Conservation (phyloP, 106 monocot species). For the Dioscorea alata region DNA sequence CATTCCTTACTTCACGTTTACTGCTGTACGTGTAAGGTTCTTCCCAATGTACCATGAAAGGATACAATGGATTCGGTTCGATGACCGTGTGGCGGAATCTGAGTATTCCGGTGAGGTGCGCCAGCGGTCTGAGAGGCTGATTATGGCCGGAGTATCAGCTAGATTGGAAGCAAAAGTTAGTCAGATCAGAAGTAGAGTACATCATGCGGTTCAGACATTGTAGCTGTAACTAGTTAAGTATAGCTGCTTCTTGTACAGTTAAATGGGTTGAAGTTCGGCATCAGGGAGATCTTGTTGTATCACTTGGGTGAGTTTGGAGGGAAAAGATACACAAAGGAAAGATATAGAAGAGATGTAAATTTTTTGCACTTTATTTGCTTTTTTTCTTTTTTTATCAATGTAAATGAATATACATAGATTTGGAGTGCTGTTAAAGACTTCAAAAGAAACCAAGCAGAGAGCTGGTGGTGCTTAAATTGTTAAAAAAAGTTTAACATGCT, state of each 20-base stretch:
- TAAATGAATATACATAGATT: too few relatives aligned
- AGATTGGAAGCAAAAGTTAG: conserved; percentile 62
- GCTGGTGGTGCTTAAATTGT: too few relatives aligned
- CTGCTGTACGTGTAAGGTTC: conserved; percentile 61
- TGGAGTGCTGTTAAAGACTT: too few relatives aligned
- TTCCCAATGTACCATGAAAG: conserved; percentile 90
- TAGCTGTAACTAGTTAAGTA: background rate
- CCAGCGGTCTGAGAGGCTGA: conserved; percentile 53
- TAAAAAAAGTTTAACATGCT: too few relatives aligned
- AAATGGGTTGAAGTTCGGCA: background rate
- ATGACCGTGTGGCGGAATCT: background rate
- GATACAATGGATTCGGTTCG: conserved; percentile 76
- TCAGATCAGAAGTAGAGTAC: conserved; percentile 18
- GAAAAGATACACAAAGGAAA: background rate
- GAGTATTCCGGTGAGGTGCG: conserved; percentile 35
- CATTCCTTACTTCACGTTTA: conserved; percentile 58
- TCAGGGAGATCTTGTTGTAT: background rate
- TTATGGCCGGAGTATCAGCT: conserved; percentile 74
- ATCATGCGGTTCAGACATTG: conserved; percentile 8
- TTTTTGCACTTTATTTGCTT: background rate
- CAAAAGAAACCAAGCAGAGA: too few relatives aligned
- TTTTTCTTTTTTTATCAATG: too few relatives aligned
- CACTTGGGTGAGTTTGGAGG: background rate
- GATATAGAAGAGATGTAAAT: conserved; percentile 1
- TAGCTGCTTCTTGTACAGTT: conserved; percentile 11